These are phyloP conservation scores for Neodidymelliopsis sp. DNA, from an alignment of 2,329 filamentous ascomycete species.

Conservation along the genomic window DNA sequence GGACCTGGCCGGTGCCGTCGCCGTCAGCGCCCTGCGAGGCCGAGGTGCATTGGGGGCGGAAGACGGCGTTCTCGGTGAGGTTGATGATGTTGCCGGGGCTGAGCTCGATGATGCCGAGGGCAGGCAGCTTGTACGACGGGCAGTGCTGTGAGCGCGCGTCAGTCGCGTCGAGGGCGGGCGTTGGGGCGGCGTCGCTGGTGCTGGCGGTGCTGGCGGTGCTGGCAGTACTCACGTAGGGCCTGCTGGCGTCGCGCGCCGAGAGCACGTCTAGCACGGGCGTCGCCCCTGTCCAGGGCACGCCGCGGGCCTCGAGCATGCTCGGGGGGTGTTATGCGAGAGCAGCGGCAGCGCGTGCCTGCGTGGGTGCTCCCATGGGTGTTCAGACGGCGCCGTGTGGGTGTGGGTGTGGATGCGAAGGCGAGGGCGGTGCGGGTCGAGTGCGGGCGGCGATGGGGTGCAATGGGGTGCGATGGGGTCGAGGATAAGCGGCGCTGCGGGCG, in stretches of 20 bases:
- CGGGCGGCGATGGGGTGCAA: neutral
- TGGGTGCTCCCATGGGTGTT: constrained; percentile 38
- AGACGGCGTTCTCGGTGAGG: constrained; percentile 66
- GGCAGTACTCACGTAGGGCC: constrained; percentile 41
- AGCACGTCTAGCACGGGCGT: constrained; percentile 13
- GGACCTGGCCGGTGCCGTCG: constrained; percentile 47
- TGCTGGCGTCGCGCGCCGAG: constrained; percentile 41
- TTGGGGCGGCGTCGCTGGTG: too few relatives aligned
- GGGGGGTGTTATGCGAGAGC: constrained; percentile 43
- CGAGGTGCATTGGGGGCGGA: constrained; percentile 64
- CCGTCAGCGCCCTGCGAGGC: constrained; percentile 47
- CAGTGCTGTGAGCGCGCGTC: constrained; percentile 57
- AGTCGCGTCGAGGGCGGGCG: constrained; percentile 24
- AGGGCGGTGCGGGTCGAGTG: neutral
- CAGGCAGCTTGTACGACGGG: constrained; percentile 68
- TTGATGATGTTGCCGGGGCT: constrained; percentile 63
- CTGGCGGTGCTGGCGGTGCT: neutral
- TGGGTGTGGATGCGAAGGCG: neutral
- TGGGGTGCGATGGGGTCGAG: neutral
- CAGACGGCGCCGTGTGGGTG: constrained; percentile 31
- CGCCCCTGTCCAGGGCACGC: constrained; percentile 21
- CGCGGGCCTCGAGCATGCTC: constrained; percentile 40
- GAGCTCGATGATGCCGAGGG: constrained; percentile 64
- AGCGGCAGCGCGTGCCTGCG: constrained; percentile 39
- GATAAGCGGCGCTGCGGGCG: constrained; percentile 1